Base-by-base conservation (phyloP, 2,329 filamentous ascomycete genomes). In the Diaporthe destruens region DNA sequence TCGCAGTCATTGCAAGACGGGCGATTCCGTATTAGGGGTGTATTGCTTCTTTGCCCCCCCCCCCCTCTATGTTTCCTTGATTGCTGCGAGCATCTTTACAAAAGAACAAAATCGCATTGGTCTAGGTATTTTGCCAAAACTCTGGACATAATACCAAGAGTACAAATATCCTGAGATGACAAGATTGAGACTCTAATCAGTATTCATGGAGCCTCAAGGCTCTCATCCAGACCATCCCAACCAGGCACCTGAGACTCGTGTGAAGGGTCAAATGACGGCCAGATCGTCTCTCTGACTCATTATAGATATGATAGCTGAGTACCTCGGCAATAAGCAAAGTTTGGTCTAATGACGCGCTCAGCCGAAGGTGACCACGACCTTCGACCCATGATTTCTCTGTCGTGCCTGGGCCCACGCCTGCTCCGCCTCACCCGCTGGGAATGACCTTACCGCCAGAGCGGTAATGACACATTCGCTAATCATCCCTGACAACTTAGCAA, bases 401-500 rank as follows among this genome's bases (percentile, higher is more conserved):
- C 29, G 44, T 3, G 61, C 61, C 11, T 51, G 20, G 23, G 44
- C 7, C 61, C 61, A 65, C 23, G 61, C 61, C 25, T 65, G 61
- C 6, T 51, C 61, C 12, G 44, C 61, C 42, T 65, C 29, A 11
- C 51, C 44, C 18, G 34, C 18, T 8, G 20, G 32, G 6, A 51
- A 65, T 36, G 44, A 25, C 14, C n/a, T 23, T 51, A 65, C 61
- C 16, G 44, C 20, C 12, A 51, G 29, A 11, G 44, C 14, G 8
- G 49, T 14, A 3, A 65, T n/a, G 3, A 20, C 14, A 11, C 61
- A 32, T 25, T 65, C 61, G 23, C 20, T 16, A 36, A 65, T 32
- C 61, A 65, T 65, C 12, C 61, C 61, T 14, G 44, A 49, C 14
- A 65, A 23, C 14, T 20, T 65, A 18, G 42, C 61, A 47, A 65